Evolutionary conservation across 768 basidiomycete genomes (phyloP), one percentile per base, ranked within the genome.

Genomic region (Sarcodon sp.): DNA sequence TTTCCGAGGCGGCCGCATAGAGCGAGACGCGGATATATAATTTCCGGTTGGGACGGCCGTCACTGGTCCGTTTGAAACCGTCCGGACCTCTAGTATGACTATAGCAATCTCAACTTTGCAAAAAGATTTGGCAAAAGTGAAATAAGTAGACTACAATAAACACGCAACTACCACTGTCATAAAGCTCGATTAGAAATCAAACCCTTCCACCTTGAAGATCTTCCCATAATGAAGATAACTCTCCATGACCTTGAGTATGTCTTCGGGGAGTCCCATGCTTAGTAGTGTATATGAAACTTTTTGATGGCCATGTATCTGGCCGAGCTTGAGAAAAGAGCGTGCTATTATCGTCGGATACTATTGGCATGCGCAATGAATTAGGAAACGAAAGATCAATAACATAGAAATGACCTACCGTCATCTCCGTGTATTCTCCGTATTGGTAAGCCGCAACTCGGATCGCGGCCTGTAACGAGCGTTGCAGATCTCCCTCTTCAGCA

Each of bases 401-500:
- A n/a, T 21, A 52, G 43, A 43, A 44, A 44, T 9, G 45, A 73
- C 87, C 44, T 55, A 90, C 88, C 58, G 84, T 75, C 76, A 83
- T 87, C 71, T 93, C 90, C 32, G 81, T 80, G 55, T 91, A 94
- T 58, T 91, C 89, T 7, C 82, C 86, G 55, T 79, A 80, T 62
- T 93, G 87, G 69, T 97, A 98, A 21, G 90, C 88, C 27, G 91
- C 88, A 35, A 97, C 79, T 32, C 92, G 77, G 48, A 97, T 90
- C 3, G 88, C 93, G 1, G 87, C 88, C 64, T 96, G 93, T 53
- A 98, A 75, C 38, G 80, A 81, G 41, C 91, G 72, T 58, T 86
- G 87, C 49, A 98, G 81, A 59, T 98, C 96, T 3, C 91, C 87
- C 56, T 99, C 96, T 2, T 91, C 91, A n/a, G 90, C 82, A 55